Conservation (phyloP, 352 stramenopile species). For the Hyaloperonospora brassicae region DNA sequence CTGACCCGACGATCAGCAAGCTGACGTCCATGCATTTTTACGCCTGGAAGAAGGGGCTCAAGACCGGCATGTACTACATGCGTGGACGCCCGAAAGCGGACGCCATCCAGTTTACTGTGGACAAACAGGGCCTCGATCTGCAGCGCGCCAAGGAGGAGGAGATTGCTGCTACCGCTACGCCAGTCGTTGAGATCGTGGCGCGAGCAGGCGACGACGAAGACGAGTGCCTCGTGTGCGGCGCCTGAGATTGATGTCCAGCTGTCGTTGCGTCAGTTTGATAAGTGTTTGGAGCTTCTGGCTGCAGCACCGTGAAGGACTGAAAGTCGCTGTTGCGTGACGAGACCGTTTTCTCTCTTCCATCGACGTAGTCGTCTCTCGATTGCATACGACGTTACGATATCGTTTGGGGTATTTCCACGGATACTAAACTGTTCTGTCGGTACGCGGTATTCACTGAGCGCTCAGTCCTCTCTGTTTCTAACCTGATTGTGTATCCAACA, state of each 20-base stretch:
- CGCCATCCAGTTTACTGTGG: constrained; percentile 99
- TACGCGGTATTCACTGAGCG: too few relatives aligned
- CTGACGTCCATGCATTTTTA: constrained; percentile 99
- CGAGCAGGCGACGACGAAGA: constrained; percentile 56
- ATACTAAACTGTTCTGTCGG: too few relatives aligned
- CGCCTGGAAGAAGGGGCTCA: constrained; percentile 98
- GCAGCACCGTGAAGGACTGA: too few relatives aligned
- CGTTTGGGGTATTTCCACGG: too few relatives aligned
- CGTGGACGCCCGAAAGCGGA: constrained; percentile 96
- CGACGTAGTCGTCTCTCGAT: too few relatives aligned
- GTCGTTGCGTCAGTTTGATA: not conserved
- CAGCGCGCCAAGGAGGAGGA: constrained; percentile 31
- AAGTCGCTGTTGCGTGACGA: too few relatives aligned
- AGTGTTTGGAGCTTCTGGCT: too few relatives aligned
- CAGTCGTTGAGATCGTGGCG: constrained; percentile 38
- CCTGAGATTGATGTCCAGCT: constrained; percentile 28
- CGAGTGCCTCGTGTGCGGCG: constrained; percentile 71
- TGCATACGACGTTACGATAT: too few relatives aligned
- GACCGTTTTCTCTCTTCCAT: not conserved
- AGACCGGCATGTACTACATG: constrained; percentile 99
- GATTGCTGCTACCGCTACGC: not conserved
- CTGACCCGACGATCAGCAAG: constrained; percentile 95
- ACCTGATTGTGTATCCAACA: too few relatives aligned
- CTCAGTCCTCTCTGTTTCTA: too few relatives aligned
- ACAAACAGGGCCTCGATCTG: constrained; percentile 87